Conservation (phyloP, 164 flowering plant species). For the Saururus chinensis region DNA sequence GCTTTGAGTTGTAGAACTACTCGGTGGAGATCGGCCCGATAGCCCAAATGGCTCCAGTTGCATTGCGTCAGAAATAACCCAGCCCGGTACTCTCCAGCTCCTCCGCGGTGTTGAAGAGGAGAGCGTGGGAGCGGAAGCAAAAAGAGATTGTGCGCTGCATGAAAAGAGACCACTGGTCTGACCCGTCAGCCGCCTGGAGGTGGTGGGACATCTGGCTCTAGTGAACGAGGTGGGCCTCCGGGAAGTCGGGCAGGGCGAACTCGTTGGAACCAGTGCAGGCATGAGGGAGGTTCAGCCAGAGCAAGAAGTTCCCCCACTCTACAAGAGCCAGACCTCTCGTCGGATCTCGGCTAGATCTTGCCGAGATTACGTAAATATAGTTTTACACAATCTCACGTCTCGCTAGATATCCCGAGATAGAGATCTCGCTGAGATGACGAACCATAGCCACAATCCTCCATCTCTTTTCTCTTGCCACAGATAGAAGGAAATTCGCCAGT, state of each 20-base stretch:
- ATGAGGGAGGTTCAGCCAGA: constrained; percentile 15
- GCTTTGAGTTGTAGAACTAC: constrained; percentile 8
- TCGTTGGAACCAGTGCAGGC: constrained; percentile 3
- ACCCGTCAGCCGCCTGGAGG: background rate
- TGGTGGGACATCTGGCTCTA: constrained; percentile 3
- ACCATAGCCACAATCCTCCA: no score
- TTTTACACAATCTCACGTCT: no score
- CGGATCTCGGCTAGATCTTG: no score
- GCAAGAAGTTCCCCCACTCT: no score
- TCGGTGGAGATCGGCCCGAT: constrained; percentile 8
- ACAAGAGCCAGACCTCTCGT: no score
- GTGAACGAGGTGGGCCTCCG: background rate
- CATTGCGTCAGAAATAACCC: constrained; percentile 19
- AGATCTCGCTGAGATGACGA: no score
- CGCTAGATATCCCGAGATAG: no score
- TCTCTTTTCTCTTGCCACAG: no score
- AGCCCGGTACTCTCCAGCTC: constrained; percentile 35
- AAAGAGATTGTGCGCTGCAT: background rate
- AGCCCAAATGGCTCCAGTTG: constrained; percentile 23
- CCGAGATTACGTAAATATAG: no score
- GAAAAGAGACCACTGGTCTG: background rate
- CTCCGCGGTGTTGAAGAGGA: constrained; percentile 35
- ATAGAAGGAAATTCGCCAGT: no score
- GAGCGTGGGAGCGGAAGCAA: background rate
- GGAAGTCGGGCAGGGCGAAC: constrained; percentile 8